phyloP scores from a whole-genome alignment of 345 rosid species.

The Eutrema japonicum region DNA sequence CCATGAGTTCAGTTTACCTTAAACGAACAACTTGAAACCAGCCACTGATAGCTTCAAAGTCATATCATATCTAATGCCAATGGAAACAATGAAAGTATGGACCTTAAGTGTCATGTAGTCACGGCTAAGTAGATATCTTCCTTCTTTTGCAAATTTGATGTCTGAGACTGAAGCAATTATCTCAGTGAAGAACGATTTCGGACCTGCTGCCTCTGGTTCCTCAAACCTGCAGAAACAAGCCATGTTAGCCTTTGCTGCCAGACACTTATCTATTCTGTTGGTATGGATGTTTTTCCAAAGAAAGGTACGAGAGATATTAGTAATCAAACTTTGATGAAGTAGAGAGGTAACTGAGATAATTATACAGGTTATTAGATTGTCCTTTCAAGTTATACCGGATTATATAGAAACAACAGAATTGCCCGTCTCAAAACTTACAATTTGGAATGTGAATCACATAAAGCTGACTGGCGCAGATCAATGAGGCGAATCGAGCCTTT shows the following conservation, averaged over 20 bases:
- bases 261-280: conserved; percentile 17
- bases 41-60: not conserved
- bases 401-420: not conserved
- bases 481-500: conserved; percentile 96
- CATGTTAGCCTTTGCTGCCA: conserved; percentile 28
- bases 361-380: conserved; percentile 1
- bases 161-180: conserved; percentile 98
- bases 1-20: conserved; percentile 17
- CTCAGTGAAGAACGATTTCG: conserved; percentile 94
- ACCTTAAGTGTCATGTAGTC: conserved; percentile 99
- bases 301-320: not conserved
- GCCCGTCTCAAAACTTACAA: conserved; percentile 57
- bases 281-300: not conserved
- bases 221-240: conserved; percentile 64
- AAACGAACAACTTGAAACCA: not conserved
- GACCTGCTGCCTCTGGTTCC: conserved; percentile 73
- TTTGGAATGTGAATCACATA: conserved; percentile 92
- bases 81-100: conserved; percentile 7
- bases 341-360: not conserved
- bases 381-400: conserved; percentile 18
- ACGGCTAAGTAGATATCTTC: conserved; percentile 87
- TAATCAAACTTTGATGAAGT: conserved; percentile 2
- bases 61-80: conserved; percentile 5
- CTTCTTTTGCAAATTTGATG: conserved; percentile 85
- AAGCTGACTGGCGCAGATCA: conserved; percentile 97